Conservation (phyloP, 805 yeast species). For the Lachancea sp. region DNA sequence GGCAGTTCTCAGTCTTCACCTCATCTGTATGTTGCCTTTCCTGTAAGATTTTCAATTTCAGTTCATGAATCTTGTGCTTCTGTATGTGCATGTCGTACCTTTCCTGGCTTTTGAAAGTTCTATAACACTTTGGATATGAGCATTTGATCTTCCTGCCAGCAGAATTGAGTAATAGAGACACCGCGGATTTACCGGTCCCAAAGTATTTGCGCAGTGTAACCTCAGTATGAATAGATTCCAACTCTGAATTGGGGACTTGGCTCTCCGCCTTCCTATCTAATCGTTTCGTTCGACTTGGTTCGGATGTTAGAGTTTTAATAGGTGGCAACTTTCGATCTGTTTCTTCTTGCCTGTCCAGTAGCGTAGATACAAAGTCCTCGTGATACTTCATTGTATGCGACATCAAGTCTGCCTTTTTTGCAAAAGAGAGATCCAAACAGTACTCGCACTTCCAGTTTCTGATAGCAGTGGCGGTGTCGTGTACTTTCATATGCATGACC, state of each 20-base stretch:
- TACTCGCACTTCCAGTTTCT: conserved; percentile 62
- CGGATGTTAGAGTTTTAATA: background rate
- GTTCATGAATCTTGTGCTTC: conserved; percentile 31
- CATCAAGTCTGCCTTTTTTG: conserved; percentile 50
- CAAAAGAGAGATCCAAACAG: conserved; percentile 44
- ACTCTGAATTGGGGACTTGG: conserved; percentile 11
- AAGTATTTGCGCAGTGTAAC: conserved; percentile 24
- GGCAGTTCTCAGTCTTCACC: background rate
- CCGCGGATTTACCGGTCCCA: conserved; percentile 23
- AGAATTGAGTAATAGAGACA: conserved; percentile 30
- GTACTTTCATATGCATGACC: conserved; percentile 65
- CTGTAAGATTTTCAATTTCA: conserved; percentile 25
- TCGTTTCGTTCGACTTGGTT: background rate
- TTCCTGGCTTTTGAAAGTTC: conserved; percentile 43
- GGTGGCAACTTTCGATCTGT: background rate
- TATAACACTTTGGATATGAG: conserved; percentile 43
- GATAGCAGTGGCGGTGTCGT: conserved; percentile 46
- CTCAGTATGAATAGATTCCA: conserved; percentile 20
- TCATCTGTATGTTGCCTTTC: conserved; percentile 6
- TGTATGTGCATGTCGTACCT: conserved; percentile 29
- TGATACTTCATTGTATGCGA: conserved; percentile 52
- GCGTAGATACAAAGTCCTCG: conserved; percentile 8
- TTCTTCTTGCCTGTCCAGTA: background rate
- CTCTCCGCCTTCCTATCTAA: conserved; percentile 3
- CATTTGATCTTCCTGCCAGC: conserved; percentile 40